Conservation (phyloP, 2,329 filamentous ascomycete genomes). For the Ilyonectria destructans region DNA sequence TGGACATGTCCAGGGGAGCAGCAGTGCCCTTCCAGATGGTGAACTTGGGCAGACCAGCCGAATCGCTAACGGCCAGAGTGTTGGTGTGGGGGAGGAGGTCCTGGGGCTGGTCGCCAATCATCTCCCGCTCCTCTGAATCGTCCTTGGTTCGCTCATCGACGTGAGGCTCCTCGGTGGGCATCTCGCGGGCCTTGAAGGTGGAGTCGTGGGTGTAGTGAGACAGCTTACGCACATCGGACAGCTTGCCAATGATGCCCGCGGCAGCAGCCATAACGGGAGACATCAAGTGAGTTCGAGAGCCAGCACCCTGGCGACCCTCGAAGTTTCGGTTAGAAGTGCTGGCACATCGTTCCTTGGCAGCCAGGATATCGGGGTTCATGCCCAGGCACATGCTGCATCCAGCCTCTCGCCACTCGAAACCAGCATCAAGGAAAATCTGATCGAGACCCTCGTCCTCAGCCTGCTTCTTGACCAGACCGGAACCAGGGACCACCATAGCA, state of each 20-base stretch:
- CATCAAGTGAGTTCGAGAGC: slow-evolving; percentile 94
- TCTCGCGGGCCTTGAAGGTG: slow-evolving; percentile 71
- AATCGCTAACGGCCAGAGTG: slow-evolving; percentile 61
- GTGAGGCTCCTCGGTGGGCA: slow-evolving; percentile 61
- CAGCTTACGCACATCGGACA: slow-evolving; percentile 91
- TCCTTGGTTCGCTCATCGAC: slow-evolving; percentile 69
- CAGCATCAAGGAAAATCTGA: slow-evolving; percentile 91
- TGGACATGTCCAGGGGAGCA: slow-evolving; percentile 88
- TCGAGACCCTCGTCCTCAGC: slow-evolving; percentile 94
- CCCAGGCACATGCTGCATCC: slow-evolving; percentile 99
- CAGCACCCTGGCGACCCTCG: slow-evolving; percentile 94
- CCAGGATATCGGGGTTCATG: slow-evolving; percentile 98
- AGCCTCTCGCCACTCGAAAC: slow-evolving; percentile 98
- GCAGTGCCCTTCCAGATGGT: slow-evolving; percentile 87
- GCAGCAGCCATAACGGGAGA: slow-evolving; percentile 97
- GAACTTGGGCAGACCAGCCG: slow-evolving; percentile 86
- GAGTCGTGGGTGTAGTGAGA: slow-evolving; percentile 73
- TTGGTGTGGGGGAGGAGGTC: slow-evolving; percentile 79
- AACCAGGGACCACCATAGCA: slow-evolving; percentile 97
- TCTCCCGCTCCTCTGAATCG: slow-evolving; percentile 69
- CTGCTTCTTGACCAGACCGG: slow-evolving; percentile 92
- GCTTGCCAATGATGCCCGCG: slow-evolving; percentile 89
- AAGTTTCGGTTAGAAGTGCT: slow-evolving; percentile 98
- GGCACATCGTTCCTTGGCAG: slow-evolving; percentile 93
- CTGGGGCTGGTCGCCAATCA: slow-evolving; percentile 72